Conservation (phyloP, 306 rosid genomes). For the Adenanthera pavonina region DNA sequence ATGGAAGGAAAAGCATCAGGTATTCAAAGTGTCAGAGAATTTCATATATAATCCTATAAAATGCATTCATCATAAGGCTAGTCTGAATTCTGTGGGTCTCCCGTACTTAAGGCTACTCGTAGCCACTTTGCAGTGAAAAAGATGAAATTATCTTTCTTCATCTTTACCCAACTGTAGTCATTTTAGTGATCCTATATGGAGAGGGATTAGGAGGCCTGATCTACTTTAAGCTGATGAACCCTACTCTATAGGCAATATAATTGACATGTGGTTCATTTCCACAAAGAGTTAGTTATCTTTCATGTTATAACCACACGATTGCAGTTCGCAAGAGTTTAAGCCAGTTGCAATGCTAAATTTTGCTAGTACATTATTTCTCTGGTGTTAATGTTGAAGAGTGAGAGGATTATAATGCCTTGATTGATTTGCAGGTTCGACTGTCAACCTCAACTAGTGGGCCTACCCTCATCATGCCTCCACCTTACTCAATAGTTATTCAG, state of each 20-base stretch:
- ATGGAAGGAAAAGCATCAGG: conserved; percentile 99
- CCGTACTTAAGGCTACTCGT: conserved; percentile 18
- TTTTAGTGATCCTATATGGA: conserved; percentile 19
- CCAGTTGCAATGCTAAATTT: conserved; percentile 13
- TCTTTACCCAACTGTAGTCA: conserved; percentile 28
- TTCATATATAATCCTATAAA: conserved; percentile 21
- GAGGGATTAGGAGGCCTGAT: conserved; percentile 11
- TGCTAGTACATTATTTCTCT: conserved; percentile 13
- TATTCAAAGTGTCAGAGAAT: conserved; percentile 36
- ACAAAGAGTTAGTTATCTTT: neutral
- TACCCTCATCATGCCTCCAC: conserved; percentile 72
- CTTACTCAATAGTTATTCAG: conserved; percentile 86
- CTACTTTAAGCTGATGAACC: conserved; percentile 29
- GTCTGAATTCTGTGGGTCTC: conserved; percentile 14
- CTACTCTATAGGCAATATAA: conserved; percentile 6
- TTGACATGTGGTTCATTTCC: conserved; percentile 18
- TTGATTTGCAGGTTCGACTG: conserved; percentile 67
- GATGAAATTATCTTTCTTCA: conserved; percentile 17
- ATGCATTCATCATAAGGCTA: conserved; percentile 23
- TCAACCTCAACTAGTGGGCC: conserved; percentile 51
- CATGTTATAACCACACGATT: neutral
- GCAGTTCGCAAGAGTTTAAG: conserved; percentile 12
- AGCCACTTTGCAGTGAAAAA: neutral
- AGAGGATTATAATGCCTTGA: conserved; percentile 23
- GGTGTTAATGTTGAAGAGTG: conserved; percentile 20